Conservation (phyloP, 2,329 filamentous ascomycete genomes). For the Trichoderma sp. region DNA sequence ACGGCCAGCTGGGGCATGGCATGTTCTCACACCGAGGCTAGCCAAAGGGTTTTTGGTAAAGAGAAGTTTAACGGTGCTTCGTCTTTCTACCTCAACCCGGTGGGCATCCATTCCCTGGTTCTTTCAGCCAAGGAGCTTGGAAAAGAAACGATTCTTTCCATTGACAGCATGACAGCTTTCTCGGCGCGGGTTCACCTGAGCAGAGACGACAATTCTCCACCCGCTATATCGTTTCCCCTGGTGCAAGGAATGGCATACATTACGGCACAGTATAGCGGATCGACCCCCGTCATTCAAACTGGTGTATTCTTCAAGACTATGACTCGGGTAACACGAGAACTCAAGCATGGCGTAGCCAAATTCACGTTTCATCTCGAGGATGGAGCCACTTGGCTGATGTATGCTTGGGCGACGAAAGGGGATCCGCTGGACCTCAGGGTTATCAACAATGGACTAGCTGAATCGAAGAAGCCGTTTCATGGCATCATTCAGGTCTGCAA, state of each 20-base stretch:
- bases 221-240: constrained; percentile 72
- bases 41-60: constrained; percentile 66
- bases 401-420: constrained; percentile 62
- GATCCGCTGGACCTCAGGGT: constrained; percentile 66
- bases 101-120: constrained; percentile 77
- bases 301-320: constrained; percentile 72
- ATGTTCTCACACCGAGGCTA: constrained; percentile 69
- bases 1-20: constrained; percentile 73
- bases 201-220: constrained; percentile 48
- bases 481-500: constrained; percentile 84
- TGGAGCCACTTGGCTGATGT: constrained; percentile 74
- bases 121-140: constrained; percentile 76
- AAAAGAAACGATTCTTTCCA: constrained; percentile 54
- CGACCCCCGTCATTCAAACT: constrained; percentile 70
- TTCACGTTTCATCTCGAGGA: constrained; percentile 73
- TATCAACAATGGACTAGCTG: constrained; percentile 62
- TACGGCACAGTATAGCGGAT: constrained; percentile 70
- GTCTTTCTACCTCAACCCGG: constrained; percentile 75
- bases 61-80: constrained; percentile 55
- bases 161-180: constrained; percentile 54
- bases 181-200: constrained; percentile 67
- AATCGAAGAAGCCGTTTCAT: constrained; percentile 65
- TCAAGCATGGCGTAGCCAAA: constrained; percentile 67
- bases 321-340: constrained; percentile 53
- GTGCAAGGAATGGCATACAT: constrained; percentile 89